Base-by-base conservation (phyloP, 169 alveolate species). In the Babesia bovis region DNA sequence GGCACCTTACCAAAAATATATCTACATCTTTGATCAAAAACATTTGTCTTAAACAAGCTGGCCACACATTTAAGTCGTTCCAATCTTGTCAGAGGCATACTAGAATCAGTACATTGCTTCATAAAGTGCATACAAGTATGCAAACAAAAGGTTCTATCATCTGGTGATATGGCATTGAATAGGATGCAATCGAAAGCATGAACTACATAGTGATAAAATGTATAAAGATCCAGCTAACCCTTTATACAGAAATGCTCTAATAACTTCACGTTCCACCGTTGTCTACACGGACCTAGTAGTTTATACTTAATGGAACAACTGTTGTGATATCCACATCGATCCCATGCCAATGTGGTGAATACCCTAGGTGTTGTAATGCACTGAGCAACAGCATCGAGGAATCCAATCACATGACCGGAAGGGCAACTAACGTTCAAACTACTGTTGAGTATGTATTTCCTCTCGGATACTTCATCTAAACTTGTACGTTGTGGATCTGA, bases 161-260 rank as follows among this genome's bases (percentile, higher is more conserved):
- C 49, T 6, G 23, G 25, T 21, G 44, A 36, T 23, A 12, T 26
- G 5, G 75, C 50, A 32, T 65, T 26, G 41, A 81, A 69, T 3
- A 81, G 63, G 0, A 53, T 36, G 60, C 88, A 81, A 38, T 71
- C 81, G 49, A 49, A 55, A 21, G 51, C 71, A 13, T 25, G 67
- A 32, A 66, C 88, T 78, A 51, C 0, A 32, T 19, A 3, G 21
- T 17, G 23, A 50, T 56, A 38, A 63, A 28, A 36, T 30, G 33
- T n/a, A 30, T 30, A 15, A 5, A 2, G 13, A 61, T 9, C n/a
- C n/a, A 5, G 23, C 40, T 56, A 2, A 81, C 88, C 56, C 53
- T 60, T 70, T 6, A 19, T 5, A 41, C 88, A 81, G 6, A 35
- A 25, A 47, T 3, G 36, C 60, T 40, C 42, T n/a, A 72, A 9